Base-by-base conservation (phyloP, 1,139 yeast species). In the Kodamaea sp. region DNA sequence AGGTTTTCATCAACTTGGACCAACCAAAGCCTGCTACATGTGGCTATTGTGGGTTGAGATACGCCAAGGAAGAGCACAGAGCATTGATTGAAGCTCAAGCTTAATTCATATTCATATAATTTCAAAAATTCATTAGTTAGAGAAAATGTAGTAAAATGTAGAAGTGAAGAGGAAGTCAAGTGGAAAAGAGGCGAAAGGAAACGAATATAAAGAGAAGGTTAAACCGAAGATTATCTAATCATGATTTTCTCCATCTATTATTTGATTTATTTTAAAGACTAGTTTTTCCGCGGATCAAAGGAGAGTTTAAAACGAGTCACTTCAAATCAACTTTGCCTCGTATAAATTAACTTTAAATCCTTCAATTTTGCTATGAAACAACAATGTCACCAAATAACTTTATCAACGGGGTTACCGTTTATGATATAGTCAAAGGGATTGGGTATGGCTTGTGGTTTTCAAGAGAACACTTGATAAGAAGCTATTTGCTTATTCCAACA, bases 1-100 rank as follows among this genome's bases (percentile, higher is more conserved):
- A 83, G 63, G 79, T 87, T 29, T 87, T 67, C 60, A 86, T 87
- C 62, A 85, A 84, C 63, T 74, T 86, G 57, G 95, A 86, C 58
- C 81, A 79, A 58, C 83, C 88, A 24, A 78, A 79, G 47, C 72
- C 86, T 25, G 77, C 78, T 43, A 72, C 85, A 25, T 86, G 95
- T 64, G 85, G 86, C 8, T 87, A 87, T 70, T 87, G 96, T 65
- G 86, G 86, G 5, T 70, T 78, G 54, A 74, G 83, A 57, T 81
- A 73, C 53, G 84, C 84, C 42, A 73, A 78, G 56, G 75, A 70
- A 44, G 74, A 70, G 52, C 65, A 58, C 52, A 68, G 53, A 50
- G 65, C 59, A 36, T 39, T 60, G 31, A 70, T 71, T 48, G 77
- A 71, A 51, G 62, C 58, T 34, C 35, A 43, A 24, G 43, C 20